Evolutionary conservation across 1,139 yeast species (phyloP).

Genomic region (Meyerozyma athensensis): DNA sequence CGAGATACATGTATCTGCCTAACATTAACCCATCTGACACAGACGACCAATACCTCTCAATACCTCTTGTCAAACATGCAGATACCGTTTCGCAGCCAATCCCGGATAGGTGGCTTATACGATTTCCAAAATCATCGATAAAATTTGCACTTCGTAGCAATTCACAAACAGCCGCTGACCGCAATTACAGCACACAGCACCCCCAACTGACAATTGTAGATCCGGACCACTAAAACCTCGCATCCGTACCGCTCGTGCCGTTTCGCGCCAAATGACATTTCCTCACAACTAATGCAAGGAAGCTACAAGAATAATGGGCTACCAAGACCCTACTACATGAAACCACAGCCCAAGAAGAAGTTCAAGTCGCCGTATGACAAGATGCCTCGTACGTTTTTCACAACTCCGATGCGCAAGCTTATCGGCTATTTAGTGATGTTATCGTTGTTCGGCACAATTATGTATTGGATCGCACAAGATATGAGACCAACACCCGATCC

Average conservation of each 20-base stretch:
- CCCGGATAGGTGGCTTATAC: too few relatives aligned
- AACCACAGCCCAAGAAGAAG: slow-evolving; percentile 31
- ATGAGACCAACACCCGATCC: slow-evolving; percentile 27
- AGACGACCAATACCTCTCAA: too few relatives aligned
- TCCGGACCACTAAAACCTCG: background rate
- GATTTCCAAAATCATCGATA: too few relatives aligned
- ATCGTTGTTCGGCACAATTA: slow-evolving; percentile 30
- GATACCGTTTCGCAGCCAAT: too few relatives aligned
- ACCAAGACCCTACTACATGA: slow-evolving; percentile 49
- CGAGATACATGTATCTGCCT: too few relatives aligned
- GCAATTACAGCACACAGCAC: too few relatives aligned
- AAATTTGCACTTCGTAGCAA: too few relatives aligned
- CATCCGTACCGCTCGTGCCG: background rate
- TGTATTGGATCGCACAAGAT: slow-evolving; percentile 37
- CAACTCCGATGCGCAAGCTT: slow-evolving; percentile 33
- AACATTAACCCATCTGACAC: too few relatives aligned
- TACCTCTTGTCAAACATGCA: too few relatives aligned
- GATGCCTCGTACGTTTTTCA: slow-evolving; percentile 29
- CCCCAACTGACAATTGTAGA: too few relatives aligned
- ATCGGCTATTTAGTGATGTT: slow-evolving; percentile 37
- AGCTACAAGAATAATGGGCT: slow-evolving; percentile 40
- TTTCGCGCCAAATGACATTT: background rate
- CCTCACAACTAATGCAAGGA: slow-evolving; percentile 38
- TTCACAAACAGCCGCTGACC: too few relatives aligned
- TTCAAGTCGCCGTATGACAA: slow-evolving; percentile 33